These are phyloP conservation scores for Fusarium sp. DNA, from an alignment of 2,329 filamentous ascomycete species.

Conservation along the genomic window DNA sequence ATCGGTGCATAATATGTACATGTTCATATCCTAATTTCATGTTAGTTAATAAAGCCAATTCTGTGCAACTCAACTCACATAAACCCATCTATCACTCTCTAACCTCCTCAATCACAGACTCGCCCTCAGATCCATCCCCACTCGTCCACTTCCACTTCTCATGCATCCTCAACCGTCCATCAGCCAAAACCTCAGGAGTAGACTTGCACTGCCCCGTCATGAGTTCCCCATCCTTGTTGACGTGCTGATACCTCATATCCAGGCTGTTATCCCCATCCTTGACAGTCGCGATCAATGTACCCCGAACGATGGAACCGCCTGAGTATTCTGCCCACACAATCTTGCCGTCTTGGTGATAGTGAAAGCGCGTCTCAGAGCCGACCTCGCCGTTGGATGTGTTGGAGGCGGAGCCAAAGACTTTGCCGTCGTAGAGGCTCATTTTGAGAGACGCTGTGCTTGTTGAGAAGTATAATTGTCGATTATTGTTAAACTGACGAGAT, in stretches of 20 bases:
- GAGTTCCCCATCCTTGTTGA: constrained; percentile 37
- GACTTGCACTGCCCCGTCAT: constrained; percentile 41
- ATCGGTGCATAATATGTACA: neutral
- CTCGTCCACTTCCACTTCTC: constrained; percentile 43
- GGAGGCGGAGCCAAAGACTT: constrained; percentile 25
- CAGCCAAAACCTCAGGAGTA: constrained; percentile 30
- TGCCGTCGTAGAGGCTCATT: constrained; percentile 29
- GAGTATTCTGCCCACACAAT: constrained; percentile 43
- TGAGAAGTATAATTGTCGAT: neutral
- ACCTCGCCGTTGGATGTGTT: constrained; percentile 41
- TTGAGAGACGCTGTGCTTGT: neutral
- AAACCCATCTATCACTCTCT: neutral
- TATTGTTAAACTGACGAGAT: neutral
- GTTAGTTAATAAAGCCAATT: neutral
- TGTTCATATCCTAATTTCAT: neutral
- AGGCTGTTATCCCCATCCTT: constrained; percentile 27
- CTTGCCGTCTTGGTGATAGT: constrained; percentile 41
- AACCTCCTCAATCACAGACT: constrained; percentile 40
- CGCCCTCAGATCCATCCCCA: constrained; percentile 34
- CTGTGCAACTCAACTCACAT: neutral
- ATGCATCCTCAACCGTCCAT: constrained; percentile 39
- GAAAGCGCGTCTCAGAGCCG: constrained; percentile 35
- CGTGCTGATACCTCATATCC: constrained; percentile 44
- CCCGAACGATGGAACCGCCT: constrained; percentile 37
- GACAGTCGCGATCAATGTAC: constrained; percentile 37